A percentile compares a stretch with the other conserved stretches of the same genome.
phyloP scores from a whole-genome alignment of 176 grass and related monocot genomes.

The Carex scoparia region DNA sequence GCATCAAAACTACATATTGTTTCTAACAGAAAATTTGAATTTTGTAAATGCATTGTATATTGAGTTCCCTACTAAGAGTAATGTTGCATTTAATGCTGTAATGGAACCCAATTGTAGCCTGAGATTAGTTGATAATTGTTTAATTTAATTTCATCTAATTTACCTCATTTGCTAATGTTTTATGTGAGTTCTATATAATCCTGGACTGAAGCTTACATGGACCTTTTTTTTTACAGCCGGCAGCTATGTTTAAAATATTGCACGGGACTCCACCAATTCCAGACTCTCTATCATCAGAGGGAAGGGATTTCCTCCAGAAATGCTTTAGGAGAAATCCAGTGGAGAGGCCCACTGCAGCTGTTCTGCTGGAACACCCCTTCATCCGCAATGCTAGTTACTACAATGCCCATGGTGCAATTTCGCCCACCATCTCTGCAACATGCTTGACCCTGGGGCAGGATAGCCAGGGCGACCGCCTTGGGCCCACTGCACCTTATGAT shows the following conservation, averaged over 20 bases:
- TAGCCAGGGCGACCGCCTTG: too few species aligned
- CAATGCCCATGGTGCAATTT: conserved; percentile 56
- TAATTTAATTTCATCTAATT: background rate
- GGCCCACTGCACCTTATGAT: too few species aligned
- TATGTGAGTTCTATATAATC: background rate
- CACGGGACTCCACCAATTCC: conserved; percentile 64
- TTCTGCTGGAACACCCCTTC: conserved; percentile 78
- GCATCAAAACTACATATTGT: background rate
- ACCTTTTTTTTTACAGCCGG: conserved; percentile 38
- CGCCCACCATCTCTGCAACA: background rate
- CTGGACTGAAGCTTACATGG: conserved; percentile 7
- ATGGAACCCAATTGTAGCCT: background rate
- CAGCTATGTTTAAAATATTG: conserved; percentile 95
- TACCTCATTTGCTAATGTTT: background rate
- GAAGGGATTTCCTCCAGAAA: conserved; percentile 68
- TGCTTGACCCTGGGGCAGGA: background rate
- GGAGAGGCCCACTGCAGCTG: conserved; percentile 60
- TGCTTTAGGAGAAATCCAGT: conserved; percentile 85
- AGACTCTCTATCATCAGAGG: conserved; percentile 57
- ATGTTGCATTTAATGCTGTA: background rate
- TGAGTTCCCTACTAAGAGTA: background rate
- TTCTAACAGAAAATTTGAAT: conserved; percentile 14
- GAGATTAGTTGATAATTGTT: conserved; percentile 17
- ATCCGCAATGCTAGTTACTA: conserved; percentile 61
- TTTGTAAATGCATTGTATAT: background rate